Evolutionary conservation across 106 monocot genomes (phyloP).

Genomic region (Dactylorhiza incarnata): DNA sequence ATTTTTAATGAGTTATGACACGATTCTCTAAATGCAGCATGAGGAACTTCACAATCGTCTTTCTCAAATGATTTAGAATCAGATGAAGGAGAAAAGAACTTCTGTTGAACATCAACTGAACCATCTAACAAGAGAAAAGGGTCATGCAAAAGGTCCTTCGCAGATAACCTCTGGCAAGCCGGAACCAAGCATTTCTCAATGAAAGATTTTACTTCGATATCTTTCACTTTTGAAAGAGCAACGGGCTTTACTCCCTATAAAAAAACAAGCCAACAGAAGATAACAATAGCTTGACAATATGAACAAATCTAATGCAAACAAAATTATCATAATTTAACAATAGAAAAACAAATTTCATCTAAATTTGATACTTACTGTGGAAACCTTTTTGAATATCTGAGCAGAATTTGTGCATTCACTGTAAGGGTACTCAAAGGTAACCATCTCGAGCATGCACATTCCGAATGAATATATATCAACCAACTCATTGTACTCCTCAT

Average conservation of each 20-base stretch:
- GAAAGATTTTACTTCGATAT: conserved; percentile 45
- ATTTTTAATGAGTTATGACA: background rate
- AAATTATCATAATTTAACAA: background rate
- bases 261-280: background rate
- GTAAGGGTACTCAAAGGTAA: conserved; percentile 71
- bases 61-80: conserved; percentile 4
- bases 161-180: conserved; percentile 34
- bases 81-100: background rate
- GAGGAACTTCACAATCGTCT: background rate
- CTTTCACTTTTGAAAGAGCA: conserved; percentile 47
- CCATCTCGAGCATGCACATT: conserved; percentile 77
- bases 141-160: conserved; percentile 43
- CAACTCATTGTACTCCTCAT: conserved; percentile 65
- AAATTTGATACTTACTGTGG: conserved; percentile 29
- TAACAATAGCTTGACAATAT: background rate
- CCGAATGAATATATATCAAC: conserved; percentile 81
- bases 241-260: conserved; percentile 65
- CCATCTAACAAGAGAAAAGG: conserved; percentile 41
- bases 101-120: conserved; percentile 4
- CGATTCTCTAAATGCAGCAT: conserved; percentile 5
- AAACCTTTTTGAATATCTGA: conserved; percentile 62
- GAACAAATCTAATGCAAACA: background rate
- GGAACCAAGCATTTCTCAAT: conserved; percentile 65
- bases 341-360: background rate
- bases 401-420: conserved; percentile 51